These are phyloP conservation scores for Porphyrellus sp. DNA, from an alignment of 1,284 basidiomycete species.

Conservation along the genomic window DNA sequence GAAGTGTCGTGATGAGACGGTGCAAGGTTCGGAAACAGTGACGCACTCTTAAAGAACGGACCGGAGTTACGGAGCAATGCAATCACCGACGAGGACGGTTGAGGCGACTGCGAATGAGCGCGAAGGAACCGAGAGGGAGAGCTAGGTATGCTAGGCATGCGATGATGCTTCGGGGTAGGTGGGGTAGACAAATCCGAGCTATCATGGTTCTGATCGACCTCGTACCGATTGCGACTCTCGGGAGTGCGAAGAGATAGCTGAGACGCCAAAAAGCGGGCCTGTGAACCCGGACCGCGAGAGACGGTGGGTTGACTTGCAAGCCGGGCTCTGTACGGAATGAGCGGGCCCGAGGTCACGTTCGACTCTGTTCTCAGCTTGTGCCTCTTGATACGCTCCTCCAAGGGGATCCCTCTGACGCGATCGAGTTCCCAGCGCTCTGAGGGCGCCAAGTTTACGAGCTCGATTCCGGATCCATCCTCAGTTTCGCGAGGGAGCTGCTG, in stretches of 20 bases:
- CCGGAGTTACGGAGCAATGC: constrained; percentile 35
- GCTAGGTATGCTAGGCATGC: constrained; percentile 31
- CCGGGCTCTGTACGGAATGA: constrained; percentile 24
- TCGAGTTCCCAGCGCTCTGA: constrained; percentile 34
- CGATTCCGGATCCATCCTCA: constrained; percentile 31
- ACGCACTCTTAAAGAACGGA: constrained; percentile 37
- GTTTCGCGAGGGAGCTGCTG: constrained; percentile 14
- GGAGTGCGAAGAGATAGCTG: constrained; percentile 35
- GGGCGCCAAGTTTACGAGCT: constrained; percentile 34
- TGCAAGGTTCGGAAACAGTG: constrained; percentile 30
- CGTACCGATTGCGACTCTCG: constrained; percentile 31
- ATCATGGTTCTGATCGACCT: constrained; percentile 34
- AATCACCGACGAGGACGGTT: constrained; percentile 36
- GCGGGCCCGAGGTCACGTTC: constrained; percentile 1
- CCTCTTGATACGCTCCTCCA: constrained; percentile 32
- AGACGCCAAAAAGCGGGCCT: constrained; percentile 33
- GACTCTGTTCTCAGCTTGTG: constrained; percentile 20
- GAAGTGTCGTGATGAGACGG: constrained; percentile 35
- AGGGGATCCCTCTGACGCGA: constrained; percentile 28
- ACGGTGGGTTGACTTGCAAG: constrained; percentile 33
- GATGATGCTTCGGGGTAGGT: constrained; percentile 33
- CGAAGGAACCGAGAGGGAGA: constrained; percentile 35
- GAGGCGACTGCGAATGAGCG: constrained; percentile 32
- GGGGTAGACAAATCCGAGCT: constrained; percentile 32
- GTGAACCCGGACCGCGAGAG: constrained; percentile 29